Evolutionary conservation across 1,284 basidiomycete genomes (phyloP), one percentile per base, ranked within the genome.

Genomic region (Ceratobasidium theobromae): DNA sequence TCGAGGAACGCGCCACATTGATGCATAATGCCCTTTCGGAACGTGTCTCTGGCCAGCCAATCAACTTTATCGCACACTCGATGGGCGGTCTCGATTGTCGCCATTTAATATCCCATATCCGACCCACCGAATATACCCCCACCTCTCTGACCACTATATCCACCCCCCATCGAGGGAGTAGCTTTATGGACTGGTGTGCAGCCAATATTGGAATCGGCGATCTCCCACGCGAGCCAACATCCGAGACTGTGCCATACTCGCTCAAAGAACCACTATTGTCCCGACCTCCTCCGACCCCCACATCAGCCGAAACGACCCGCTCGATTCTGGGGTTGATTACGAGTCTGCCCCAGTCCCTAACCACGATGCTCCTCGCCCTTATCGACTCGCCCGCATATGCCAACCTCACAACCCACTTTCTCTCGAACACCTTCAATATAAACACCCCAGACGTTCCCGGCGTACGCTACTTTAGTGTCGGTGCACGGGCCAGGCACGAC

Each of bases 151-250:
- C 93, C 0, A 93, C 89, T 16, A 85, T 99, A 70, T 89, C 88
- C 49, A 98, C 97, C 0, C 97, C 97, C 16, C 97, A 99, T 76
- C 85, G 91, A 27, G 96, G 96, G 27, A 95, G 91, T 72, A 95
- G 96, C 0, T 98, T 99, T 76, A 99, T 99, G 97, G 95, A 98
- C 77, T 99, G 96, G 96, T 98, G 96, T 78, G 83, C 84, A 57
- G 88, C 90, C 60, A 89, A 94, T 72, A 89, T 96, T 69, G 94
- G 95, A 2, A 84, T 96, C 25, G 95, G 94, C 80, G 75, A 79
- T 75, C 67, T 72, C 27, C n/a, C n/a, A n/a, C 72, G 75, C 8
- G 71, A 74, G 23, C 72, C 75, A 27, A 69, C 73, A 55, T 67
- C 75, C 49, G 49, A 74, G 9, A 71, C 62, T 65, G 76, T 70